Evolutionary conservation across 495 filamentous ascomycete genomes (phyloP).

Genomic region (Lepidopterella palustris): DNA sequence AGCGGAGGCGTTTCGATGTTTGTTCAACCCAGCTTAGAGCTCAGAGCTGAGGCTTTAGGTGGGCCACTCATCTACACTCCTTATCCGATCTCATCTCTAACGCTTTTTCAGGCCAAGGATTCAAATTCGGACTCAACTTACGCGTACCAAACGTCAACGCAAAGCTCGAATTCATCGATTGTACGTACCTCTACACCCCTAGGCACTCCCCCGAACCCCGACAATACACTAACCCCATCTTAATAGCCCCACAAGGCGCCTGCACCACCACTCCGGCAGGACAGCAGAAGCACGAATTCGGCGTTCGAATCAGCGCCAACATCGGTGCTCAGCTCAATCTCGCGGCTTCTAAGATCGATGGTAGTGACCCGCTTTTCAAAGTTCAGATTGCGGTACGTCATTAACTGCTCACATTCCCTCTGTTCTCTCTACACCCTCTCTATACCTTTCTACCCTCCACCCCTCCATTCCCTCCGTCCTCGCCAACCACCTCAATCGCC

Average conservation of each 20-base stretch:
- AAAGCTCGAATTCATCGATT: slow-evolving; percentile 25
- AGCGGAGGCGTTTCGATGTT: slow-evolving; percentile 26
- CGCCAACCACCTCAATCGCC: too few species aligned
- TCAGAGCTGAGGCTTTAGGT: slow-evolving; percentile 32
- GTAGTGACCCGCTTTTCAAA: slow-evolving; percentile 14
- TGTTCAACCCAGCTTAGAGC: slow-evolving; percentile 29
- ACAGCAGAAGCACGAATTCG: slow-evolving; percentile 1
- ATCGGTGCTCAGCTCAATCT: slow-evolving; percentile 18
- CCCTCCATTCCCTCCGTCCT: too few species aligned
- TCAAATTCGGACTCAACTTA: slow-evolving; percentile 35
- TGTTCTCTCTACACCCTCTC: neutral
- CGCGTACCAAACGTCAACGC: slow-evolving; percentile 32
- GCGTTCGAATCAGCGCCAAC: slow-evolving; percentile 8
- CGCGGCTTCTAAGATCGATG: slow-evolving; percentile 1
- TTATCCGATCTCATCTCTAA: neutral
- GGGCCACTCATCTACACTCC: too few species aligned
- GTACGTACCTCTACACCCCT: slow-evolving; percentile 19
- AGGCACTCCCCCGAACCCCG: neutral
- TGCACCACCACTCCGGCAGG: slow-evolving; percentile 12
- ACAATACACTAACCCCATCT: neutral
- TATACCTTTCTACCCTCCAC: too few species aligned
- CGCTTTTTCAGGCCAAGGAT: slow-evolving; percentile 37
- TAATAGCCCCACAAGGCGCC: slow-evolving; percentile 8
- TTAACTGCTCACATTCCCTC: neutral
- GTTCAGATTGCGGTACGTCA: slow-evolving; percentile 21